phyloP scores from a whole-genome alignment of 768 basidiomycete genomes.

The Boletus bicolor region DNA sequence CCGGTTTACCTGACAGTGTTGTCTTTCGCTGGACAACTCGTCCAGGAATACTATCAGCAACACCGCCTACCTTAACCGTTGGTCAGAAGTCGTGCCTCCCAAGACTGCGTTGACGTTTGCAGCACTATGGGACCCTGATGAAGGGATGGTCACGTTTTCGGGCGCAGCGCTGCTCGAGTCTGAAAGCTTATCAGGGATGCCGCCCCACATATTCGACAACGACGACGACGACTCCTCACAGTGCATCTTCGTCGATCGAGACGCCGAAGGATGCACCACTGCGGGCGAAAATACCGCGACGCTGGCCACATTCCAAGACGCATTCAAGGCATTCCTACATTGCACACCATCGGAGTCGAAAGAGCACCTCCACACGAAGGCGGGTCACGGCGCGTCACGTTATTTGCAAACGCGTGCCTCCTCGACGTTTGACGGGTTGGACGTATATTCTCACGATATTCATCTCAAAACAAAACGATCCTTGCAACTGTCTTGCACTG shows the following conservation, averaged over 20 bases:
- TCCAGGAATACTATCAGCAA: conserved; percentile 6
- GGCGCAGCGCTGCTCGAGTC: conserved; percentile 43
- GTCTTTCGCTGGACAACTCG: conserved; percentile 23
- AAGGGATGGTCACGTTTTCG: conserved; percentile 57
- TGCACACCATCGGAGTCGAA: conserved; percentile 21
- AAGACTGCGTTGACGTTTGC: conserved; percentile 57
- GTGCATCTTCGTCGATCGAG: conserved; percentile 11
- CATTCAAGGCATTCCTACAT: conserved; percentile 28
- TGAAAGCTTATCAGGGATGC: conserved; percentile 14
- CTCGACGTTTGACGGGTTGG: conserved; percentile 31
- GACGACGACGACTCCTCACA: conserved; percentile 13
- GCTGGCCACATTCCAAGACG: conserved; percentile 27
- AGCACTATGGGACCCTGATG: conserved; percentile 55
- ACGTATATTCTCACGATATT: conserved; percentile 29
- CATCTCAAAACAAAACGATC: conserved; percentile 15
- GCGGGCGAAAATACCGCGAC: conserved; percentile 24
- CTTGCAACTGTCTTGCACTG: conserved; percentile 19
- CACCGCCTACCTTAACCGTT: conserved; percentile 34
- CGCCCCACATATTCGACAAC: conserved; percentile 13
- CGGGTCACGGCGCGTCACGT: conserved; percentile 4
- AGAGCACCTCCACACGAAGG: conserved; percentile 17
- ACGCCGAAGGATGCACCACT: conserved; percentile 2
- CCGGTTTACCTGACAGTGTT: conserved; percentile 12
- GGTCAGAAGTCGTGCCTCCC: conserved; percentile 58
- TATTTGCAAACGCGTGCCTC: conserved; percentile 26